These are phyloP conservation scores for Pseudogymnoascus sp. DNA, from an alignment of 2,329 filamentous ascomycete species.

Conservation along the genomic window DNA sequence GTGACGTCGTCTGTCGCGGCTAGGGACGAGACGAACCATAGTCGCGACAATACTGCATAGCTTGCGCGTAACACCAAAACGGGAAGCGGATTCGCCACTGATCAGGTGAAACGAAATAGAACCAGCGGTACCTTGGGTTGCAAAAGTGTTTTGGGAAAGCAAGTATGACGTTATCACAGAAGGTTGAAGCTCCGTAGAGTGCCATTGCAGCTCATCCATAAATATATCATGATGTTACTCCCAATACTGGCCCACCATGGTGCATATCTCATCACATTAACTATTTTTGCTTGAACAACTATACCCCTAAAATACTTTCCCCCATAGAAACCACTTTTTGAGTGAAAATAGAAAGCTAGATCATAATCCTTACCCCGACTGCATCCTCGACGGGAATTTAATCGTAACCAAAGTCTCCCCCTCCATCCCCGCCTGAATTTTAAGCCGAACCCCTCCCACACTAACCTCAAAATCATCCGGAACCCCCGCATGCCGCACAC, in stretches of 20 bases:
- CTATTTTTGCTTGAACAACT: not conserved
- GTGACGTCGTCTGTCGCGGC: not conserved
- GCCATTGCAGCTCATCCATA: not conserved
- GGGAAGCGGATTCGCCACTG: not conserved
- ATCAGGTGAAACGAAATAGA: not conserved
- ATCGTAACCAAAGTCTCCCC: not conserved
- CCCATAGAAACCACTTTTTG: not conserved
- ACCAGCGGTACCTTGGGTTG: not conserved
- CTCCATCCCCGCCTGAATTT: not conserved
- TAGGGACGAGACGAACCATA: not conserved
- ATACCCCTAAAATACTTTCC: not conserved
- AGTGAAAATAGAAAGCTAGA: not conserved
- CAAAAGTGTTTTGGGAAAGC: not conserved
- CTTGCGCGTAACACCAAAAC: not conserved
- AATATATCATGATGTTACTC: not conserved
- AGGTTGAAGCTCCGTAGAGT: not conserved
- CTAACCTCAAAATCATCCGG: not conserved
- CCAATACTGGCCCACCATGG: not conserved
- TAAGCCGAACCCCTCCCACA: not conserved
- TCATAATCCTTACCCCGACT: not conserved
- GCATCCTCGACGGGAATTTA: not conserved
- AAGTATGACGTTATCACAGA: not conserved
- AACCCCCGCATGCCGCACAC: not conserved
- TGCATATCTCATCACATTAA: not conserved
- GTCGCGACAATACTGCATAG: not conserved